Conservation (phyloP, 2,329 filamentous ascomycete species). For the Scopulariopsis brevicaulis region DNA sequence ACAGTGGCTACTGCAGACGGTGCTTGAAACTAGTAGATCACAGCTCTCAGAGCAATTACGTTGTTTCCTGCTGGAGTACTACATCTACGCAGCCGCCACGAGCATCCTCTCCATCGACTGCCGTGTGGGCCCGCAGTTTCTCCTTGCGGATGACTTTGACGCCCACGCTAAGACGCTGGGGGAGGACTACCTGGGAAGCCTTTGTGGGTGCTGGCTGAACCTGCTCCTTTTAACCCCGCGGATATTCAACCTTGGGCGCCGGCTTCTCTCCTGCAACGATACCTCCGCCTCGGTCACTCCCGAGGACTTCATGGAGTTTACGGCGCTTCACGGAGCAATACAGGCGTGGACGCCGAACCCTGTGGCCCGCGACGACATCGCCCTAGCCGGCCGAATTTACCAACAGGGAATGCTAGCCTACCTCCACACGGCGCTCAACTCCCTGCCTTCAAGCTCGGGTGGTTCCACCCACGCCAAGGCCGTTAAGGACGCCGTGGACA, state of each 20-base stretch:
- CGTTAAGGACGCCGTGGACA: conserved; percentile 12
- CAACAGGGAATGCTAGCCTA: conserved; percentile 32
- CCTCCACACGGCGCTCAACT: conserved; percentile 14
- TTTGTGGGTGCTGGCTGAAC: conserved; percentile 27
- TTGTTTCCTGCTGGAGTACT: conserved; percentile 35
- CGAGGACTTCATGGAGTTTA: conserved; percentile 30
- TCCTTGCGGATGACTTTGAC: conserved; percentile 19
- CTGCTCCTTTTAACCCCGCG: conserved; percentile 22
- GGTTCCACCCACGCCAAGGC: background rate
- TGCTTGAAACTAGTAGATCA: conserved; percentile 19
- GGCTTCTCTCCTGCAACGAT: conserved; percentile 16
- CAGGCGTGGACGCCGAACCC: conserved; percentile 24
- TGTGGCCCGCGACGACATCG: conserved; percentile 21
- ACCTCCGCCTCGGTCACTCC: conserved; percentile 16
- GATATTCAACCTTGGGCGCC: conserved; percentile 29
- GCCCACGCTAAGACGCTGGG: conserved; percentile 14
- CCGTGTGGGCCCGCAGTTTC: conserved; percentile 15
- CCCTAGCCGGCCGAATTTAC: conserved; percentile 28
- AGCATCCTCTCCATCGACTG: conserved; percentile 33
- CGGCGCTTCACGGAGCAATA: conserved; percentile 27
- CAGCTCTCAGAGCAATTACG: conserved; percentile 23
- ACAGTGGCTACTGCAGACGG: conserved; percentile 24
- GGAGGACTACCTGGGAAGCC: conserved; percentile 20
- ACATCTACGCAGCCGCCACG: conserved; percentile 31
- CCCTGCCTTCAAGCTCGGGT: background rate